Conservation (phyloP, 257 asterid species). For the Marsdenia floribunda region DNA sequence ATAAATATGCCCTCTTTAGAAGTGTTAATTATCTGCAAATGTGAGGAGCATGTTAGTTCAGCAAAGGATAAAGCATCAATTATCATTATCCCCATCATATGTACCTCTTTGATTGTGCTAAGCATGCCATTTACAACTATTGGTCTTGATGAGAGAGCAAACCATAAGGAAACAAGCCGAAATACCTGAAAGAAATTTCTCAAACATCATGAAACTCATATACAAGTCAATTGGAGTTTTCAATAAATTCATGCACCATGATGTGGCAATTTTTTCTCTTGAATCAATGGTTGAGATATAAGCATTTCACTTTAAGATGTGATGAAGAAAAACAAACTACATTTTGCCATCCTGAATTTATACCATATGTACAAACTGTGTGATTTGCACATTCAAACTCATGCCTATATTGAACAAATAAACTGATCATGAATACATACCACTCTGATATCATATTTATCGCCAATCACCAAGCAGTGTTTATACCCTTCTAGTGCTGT, state of each 20-base stretch:
- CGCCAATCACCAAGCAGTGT: slow-evolving; percentile 83
- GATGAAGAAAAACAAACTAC: neutral
- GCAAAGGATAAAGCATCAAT: neutral
- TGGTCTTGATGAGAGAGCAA: slow-evolving; percentile 66
- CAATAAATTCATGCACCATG: neutral
- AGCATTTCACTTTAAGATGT: neutral
- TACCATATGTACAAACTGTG: neutral
- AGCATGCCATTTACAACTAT: slow-evolving; percentile 72
- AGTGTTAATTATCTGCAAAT: neutral
- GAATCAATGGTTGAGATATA: neutral
- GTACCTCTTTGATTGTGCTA: slow-evolving; percentile 73
- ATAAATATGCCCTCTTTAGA: neutral
- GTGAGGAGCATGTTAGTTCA: neutral
- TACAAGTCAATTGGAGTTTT: neutral
- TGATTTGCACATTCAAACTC: neutral
- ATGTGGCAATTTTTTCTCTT: neutral
- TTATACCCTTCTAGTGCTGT: slow-evolving; percentile 86
- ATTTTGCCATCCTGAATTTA: neutral
- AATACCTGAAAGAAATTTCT: slow-evolving; percentile 51
- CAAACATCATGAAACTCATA: neutral
- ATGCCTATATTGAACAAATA: neutral
- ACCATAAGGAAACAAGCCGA: slow-evolving; percentile 97
- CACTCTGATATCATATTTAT: slow-evolving; percentile 90
- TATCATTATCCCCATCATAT: neutral
- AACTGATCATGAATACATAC: slow-evolving; percentile 41